Conservation (phyloP, 148 eudicot genomes). For the Diospyros lotus region DNA sequence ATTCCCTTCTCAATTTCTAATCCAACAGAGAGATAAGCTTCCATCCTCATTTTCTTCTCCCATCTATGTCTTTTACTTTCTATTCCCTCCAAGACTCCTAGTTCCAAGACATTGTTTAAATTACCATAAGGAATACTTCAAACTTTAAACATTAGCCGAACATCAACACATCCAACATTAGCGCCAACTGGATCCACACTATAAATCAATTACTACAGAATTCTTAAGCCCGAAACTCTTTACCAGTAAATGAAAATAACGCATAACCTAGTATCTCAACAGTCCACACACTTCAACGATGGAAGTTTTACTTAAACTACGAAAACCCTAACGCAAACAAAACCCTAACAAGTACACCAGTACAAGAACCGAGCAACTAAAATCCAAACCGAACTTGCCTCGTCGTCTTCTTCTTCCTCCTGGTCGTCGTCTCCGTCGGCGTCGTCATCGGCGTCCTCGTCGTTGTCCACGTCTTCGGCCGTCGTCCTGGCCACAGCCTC, state of each 20-base stretch:
- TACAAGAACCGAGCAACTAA: not conserved
- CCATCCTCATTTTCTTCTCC: too few relatives aligned
- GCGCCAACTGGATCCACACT: too few relatives aligned
- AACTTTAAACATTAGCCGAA: too few relatives aligned
- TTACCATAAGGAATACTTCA: too few relatives aligned
- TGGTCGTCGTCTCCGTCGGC: constrained; percentile 8
- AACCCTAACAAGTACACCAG: not conserved
- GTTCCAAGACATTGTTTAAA: too few relatives aligned
- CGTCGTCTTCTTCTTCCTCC: constrained; percentile 13
- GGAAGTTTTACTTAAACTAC: not conserved
- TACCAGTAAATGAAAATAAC: not conserved
- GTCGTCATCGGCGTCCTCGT: constrained; percentile 6
- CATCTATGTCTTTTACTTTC: too few relatives aligned
- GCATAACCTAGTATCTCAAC: not conserved
- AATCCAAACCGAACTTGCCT: constrained; percentile 17
- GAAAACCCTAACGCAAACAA: constrained; percentile 6
- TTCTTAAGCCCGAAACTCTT: too few relatives aligned
- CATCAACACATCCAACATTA: too few relatives aligned
- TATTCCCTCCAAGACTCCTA: too few relatives aligned
- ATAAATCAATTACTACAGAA: too few relatives aligned
- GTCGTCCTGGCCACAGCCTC: constrained; percentile 54
- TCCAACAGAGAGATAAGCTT: too few relatives aligned
- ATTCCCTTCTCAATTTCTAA: too few relatives aligned
- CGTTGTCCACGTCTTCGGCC: constrained; percentile 34
- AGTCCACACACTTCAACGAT: not conserved